Evolutionary conservation across 805 yeast species (phyloP).

Genomic region (Kuraishia capsulata): DNA sequence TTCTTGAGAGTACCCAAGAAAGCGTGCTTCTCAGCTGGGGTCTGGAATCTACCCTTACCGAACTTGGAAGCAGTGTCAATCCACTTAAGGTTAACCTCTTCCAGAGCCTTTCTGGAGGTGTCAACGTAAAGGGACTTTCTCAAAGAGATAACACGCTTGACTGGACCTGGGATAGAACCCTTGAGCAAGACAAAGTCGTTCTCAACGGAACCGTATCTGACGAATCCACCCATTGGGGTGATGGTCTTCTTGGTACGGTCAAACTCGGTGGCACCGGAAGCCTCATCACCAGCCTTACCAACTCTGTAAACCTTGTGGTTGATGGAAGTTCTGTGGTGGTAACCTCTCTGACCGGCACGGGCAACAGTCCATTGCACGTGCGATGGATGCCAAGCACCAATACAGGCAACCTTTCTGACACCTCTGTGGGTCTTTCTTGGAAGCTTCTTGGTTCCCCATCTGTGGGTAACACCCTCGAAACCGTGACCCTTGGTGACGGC

Average conservation of each 20-base stretch:
- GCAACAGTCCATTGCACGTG: slow-evolving; percentile 99
- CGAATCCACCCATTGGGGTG: slow-evolving; percentile 99
- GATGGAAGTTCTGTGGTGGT: slow-evolving; percentile 99
- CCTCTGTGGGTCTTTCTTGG: slow-evolving; percentile 99
- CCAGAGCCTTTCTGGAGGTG: slow-evolving; percentile 96
- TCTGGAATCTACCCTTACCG: slow-evolving; percentile 99
- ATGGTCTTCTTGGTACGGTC: slow-evolving; percentile 99
- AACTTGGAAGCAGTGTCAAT: slow-evolving; percentile 99
- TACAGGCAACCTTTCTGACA: slow-evolving; percentile 99
- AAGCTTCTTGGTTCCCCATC: slow-evolving; percentile 99
- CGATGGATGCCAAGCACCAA: slow-evolving; percentile 99
- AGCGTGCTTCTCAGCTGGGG: slow-evolving; percentile 99
- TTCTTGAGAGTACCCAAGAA: slow-evolving; percentile 99
- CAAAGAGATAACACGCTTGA: slow-evolving; percentile 98
- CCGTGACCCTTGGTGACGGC: slow-evolving; percentile 99
- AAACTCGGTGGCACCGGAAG: slow-evolving; percentile 91
- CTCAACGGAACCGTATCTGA: slow-evolving; percentile 96
- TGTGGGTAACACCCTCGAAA: slow-evolving; percentile 99
- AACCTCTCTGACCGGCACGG: slow-evolving; percentile 99
- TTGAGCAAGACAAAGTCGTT: slow-evolving; percentile 96
- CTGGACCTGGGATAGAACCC: slow-evolving; percentile 99
- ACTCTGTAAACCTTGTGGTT: slow-evolving; percentile 99
- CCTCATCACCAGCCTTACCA: slow-evolving; percentile 93
- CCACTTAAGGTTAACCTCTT: slow-evolving; percentile 97
- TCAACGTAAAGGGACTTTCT: slow-evolving; percentile 97